Percentiles rank a stretch among this genome's conserved stretches.
Evolutionary conservation across 176 grass and related monocot species (phyloP).

Genomic region (Bonia amplexicaulis): DNA sequence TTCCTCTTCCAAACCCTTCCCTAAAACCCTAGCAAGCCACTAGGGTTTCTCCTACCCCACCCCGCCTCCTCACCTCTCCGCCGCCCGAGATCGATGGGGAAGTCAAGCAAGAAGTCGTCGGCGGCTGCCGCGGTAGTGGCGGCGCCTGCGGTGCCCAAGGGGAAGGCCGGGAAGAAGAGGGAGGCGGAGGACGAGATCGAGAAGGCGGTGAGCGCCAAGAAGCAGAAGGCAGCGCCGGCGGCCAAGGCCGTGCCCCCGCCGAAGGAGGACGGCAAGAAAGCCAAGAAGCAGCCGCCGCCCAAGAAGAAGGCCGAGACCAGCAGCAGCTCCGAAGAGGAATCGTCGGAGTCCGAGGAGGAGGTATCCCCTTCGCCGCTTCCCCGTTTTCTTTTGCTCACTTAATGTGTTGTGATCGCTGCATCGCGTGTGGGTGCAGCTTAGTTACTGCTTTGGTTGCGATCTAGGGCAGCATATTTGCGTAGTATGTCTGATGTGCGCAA

Average conservation of each 20-base stretch:
- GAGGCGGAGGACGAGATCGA: slow-evolving; percentile 54
- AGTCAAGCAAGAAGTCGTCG: slow-evolving; percentile 48
- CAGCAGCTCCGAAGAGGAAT: slow-evolving; percentile 57
- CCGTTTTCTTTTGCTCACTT: background rate
- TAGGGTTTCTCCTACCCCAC: slow-evolving; percentile 14
- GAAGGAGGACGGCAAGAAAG: slow-evolving; percentile 34
- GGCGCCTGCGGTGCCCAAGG: slow-evolving; percentile 9
- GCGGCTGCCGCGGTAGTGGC: slow-evolving; percentile 15
- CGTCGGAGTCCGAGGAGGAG: slow-evolving; percentile 59
- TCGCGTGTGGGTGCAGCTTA: background rate
- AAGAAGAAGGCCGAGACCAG: slow-evolving; percentile 49
- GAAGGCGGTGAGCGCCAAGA: slow-evolving; percentile 62
- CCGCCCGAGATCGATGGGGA: slow-evolving; percentile 43
- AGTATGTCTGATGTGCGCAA: background rate
- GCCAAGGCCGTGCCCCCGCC: slow-evolving; percentile 19
- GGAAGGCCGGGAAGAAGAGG: slow-evolving; percentile 59
- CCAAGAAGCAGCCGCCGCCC: slow-evolving; percentile 53
- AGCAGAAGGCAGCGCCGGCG: slow-evolving; percentile 44
- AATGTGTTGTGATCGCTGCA: background rate
- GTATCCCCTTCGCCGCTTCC: slow-evolving; percentile 1
- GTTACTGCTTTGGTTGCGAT: background rate
- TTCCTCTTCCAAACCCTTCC: background rate
- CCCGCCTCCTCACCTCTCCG: background rate
- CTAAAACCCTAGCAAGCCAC: slow-evolving; percentile 63
- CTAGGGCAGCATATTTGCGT: background rate